These are phyloP conservation scores for Cryphonectria radicalis DNA, from an alignment of 2,329 filamentous ascomycete species.

Conservation along the genomic window DNA sequence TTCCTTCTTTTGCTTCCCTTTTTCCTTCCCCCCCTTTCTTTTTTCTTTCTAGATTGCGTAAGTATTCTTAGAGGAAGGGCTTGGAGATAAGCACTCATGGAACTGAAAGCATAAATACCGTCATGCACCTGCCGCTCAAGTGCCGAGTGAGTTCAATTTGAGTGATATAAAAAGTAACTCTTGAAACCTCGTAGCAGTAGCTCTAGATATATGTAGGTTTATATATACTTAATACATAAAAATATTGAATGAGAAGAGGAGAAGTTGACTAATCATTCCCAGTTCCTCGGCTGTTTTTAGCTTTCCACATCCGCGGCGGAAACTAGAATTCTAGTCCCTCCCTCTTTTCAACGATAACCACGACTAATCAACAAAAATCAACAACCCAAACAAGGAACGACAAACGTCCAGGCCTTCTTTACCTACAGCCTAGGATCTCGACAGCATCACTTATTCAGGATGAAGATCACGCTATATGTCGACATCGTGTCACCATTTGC, in stretches of 20 bases:
- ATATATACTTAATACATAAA: too few species aligned
- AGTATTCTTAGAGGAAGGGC: not conserved
- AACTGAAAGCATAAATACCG: too few species aligned
- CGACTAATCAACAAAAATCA: not conserved
- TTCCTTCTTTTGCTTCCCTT: not conserved
- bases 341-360: not conserved
- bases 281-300: not conserved
- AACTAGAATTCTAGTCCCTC: not conserved
- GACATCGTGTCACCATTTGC: slow-evolving; percentile 47
- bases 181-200: not conserved
- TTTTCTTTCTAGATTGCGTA: not conserved
- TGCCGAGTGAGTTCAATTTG: too few species aligned
- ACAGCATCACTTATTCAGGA: not conserved
- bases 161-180: not conserved
- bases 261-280: not conserved
- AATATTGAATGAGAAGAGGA: not conserved
- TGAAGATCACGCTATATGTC: slow-evolving; percentile 44
- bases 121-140: too few species aligned
- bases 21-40: not conserved
- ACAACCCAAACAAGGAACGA: too few species aligned
- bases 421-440: not conserved
- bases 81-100: not conserved
- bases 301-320: not conserved
- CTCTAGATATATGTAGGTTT: not conserved
- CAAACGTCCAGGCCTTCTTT: not conserved